A percentile compares a stretch with the other conserved stretches of the same genome.
phyloP scores from a whole-genome alignment of 768 basidiomycete species.

The Phaeolepiota aurea region DNA sequence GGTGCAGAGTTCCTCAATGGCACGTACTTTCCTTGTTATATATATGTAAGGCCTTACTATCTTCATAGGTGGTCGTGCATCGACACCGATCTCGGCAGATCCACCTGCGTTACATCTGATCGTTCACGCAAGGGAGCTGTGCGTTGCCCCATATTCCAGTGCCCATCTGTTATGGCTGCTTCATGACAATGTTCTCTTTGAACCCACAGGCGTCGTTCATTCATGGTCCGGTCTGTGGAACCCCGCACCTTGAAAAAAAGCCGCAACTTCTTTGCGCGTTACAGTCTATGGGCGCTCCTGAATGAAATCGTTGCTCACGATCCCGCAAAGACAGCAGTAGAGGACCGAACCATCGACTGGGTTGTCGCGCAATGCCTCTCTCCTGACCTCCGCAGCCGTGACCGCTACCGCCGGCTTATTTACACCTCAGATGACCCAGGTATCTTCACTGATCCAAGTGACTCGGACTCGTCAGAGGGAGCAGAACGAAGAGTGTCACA shows the following conservation, averaged over 20 bases:
- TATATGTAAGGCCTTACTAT: not conserved
- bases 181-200: conserved; percentile 2
- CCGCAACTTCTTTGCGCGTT: conserved; percentile 43
- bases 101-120: conserved; percentile 7
- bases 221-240: conserved; percentile 38
- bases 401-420: conserved; percentile 24
- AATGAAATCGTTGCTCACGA: conserved; percentile 31
- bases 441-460: too few relatives aligned
- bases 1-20: conserved; percentile 32
- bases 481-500: too few relatives aligned
- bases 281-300: conserved; percentile 39
- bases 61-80: conserved; percentile 2
- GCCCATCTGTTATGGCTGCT: not conserved
- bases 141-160: conserved; percentile 1
- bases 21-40: conserved; percentile 11
- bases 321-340: conserved; percentile 17
- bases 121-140: conserved; percentile 14
- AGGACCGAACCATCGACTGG: conserved; percentile 40
- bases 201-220: conserved; percentile 30
- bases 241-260: conserved; percentile 30
- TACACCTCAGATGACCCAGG: conserved; percentile 18
- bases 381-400: conserved; percentile 12
- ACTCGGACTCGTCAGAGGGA: too few relatives aligned
- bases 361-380: conserved; percentile 34
- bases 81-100: not conserved